Base-by-base conservation (phyloP, 441 rosid species). In the Geranium incanum region DNA sequence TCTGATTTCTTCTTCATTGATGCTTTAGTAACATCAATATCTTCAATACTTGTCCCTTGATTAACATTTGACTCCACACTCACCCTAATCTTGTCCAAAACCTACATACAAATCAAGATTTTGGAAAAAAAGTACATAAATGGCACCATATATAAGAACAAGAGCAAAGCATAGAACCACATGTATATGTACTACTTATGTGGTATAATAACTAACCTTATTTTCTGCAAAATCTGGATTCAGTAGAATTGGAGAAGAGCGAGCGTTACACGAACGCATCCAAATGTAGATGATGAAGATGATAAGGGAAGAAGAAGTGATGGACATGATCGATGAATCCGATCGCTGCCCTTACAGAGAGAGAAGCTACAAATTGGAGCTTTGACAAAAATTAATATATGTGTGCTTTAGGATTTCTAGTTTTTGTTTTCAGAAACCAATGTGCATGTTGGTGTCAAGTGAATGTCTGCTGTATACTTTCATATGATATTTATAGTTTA, bases 391-490 rank as follows among this genome's bases (percentile, higher is more conserved):
- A 57, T 57, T 21, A 21, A 57, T 57, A 57, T 57, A 57, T 57
- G 18, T 48, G n/a, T 48, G 63, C 23, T 57, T 57, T 57, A 57
- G 63, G 63, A 28, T 28, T 28, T 28, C 33, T 28, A 28, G 11
- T 9, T 48, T 48, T 48, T 57, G 7, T 18, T 57, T 18, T 5
- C 63, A 16, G 23, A 57, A 57, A 57, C 63, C 63, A 57, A 57
- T 16, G 63, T 5, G 63, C 63, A 59, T 19, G 4, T 59, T 59
- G 64, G 64, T 59, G 64, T 59, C 64, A 59, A 19, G 33, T 18
- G 18, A 59, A 59, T 59, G 64, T 59, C 11, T 59, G 4, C 16
- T 7, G n/a, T 5, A 28, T 39, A 39, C 3, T 39, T 39, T 39
- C 3, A 39, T 39, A 39, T 39, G 33, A 28, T 28, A 28, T 19